Evolutionary conservation across 1,284 basidiomycete genomes (phyloP), one percentile per base, ranked within the genome.

Genomic region (Moniliella sp.): DNA sequence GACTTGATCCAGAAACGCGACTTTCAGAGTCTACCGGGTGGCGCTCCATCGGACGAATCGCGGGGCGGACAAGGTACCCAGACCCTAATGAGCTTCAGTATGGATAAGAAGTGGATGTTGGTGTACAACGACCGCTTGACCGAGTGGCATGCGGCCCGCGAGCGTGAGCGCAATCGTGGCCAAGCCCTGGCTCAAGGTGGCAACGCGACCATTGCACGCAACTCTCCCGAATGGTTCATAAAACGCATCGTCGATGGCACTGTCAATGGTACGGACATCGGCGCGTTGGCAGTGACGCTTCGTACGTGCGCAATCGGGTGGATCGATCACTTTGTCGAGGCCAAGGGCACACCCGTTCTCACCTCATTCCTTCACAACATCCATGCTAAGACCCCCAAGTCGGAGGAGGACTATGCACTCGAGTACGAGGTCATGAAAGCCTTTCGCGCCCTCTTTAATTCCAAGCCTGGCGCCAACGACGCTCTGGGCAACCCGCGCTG

Each of bases 361-460:
- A 57, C 86, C 78, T 29, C 78, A 78, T 25, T 76, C 78, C 29
- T 59, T 10, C 40, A 38, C 27, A 49, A 46, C 1, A 33, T 59
- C 17, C 56, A 59, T 21, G 42, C 53, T 19, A 55, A 51, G 21
- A 31, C 36, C 5, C 33, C 40, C 31, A 50, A 49, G 39, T 44
- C 36, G 15, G 71, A 74, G 32, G 61, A 64, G 15, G 83, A 93
- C 47, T 67, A 62, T 21, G 64, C 67, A 11, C 65, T 91, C 28
- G 88, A 94, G 61, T 75, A 82, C 36, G 86, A 93, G 62, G 68
- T 86, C 29, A 71, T 81, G 36, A 91, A 86, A 61, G 84, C 80
- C 50, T 64, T 94, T 40, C 77, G 75, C 49, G 73, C 73, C 21
- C 77, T 91, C 21, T 67, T 93, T 35, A 88, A 88, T 57, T 71